Conservation (phyloP, 1,284 basidiomycete genomes). For the Malassezia cuniculi region DNA sequence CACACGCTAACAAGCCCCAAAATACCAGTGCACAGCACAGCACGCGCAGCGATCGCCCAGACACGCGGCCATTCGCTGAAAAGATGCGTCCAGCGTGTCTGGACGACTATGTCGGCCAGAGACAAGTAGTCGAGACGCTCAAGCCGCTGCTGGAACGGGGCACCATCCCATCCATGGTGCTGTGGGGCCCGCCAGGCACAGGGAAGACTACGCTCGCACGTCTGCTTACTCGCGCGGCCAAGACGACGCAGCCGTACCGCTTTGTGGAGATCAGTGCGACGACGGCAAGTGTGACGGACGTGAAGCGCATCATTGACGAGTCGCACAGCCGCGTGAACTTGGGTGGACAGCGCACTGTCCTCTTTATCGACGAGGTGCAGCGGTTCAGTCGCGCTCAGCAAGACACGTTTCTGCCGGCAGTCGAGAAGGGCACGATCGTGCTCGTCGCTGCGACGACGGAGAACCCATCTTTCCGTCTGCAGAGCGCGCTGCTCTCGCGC, state of each 20-base stretch:
- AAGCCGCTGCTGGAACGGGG: constrained; percentile 27
- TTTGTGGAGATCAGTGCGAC: constrained; percentile 45
- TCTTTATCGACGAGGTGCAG: constrained; percentile 80
- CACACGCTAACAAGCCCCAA: background rate
- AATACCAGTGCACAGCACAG: constrained; percentile 2
- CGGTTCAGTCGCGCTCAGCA: constrained; percentile 67
- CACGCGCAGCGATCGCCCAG: constrained; percentile 17
- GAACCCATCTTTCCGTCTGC: constrained; percentile 68
- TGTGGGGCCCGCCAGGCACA: constrained; percentile 42
- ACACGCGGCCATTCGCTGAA: constrained; percentile 36
- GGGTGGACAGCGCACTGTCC: constrained; percentile 58
- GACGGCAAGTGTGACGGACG: constrained; percentile 59
- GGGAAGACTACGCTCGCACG: constrained; percentile 71
- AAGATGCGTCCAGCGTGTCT: constrained; percentile 33
- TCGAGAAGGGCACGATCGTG: constrained; percentile 33
- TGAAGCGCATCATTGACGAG: constrained; percentile 68
- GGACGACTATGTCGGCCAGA: constrained; percentile 34
- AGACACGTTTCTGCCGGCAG: constrained; percentile 46
- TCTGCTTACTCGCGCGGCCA: constrained; percentile 54
- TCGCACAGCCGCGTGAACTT: constrained; percentile 60
- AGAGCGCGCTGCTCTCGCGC: constrained; percentile 61
- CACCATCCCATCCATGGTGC: constrained; percentile 32
- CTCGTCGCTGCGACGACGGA: constrained; percentile 81
- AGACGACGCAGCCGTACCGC: constrained; percentile 30
- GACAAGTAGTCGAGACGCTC: constrained; percentile 30